Evolutionary conservation across 371 early-diverging fungal genomes (phyloP), one percentile per base, ranked within the genome.

Genomic region (Syncephalastrum sp.): DNA sequence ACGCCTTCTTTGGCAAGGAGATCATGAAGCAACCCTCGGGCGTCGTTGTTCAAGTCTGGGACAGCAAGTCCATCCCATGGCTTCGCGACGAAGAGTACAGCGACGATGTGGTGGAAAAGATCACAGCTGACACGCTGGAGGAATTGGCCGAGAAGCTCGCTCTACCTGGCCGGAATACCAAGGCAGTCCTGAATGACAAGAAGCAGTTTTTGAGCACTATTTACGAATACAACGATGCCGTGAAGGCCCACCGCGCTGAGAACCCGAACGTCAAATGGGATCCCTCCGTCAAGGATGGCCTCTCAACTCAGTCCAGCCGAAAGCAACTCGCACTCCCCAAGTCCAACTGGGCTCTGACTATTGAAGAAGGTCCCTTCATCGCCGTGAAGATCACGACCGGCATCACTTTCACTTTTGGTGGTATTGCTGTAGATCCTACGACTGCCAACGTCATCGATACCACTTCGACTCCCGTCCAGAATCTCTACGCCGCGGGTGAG

Each of bases 401-500:
- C 24, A 63, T 63, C n/a, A 63, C 63, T 0, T 63, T 63, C 43
- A 63, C 63, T 5, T 63, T 63, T 54, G 63, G 63, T 38, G 63
- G 63, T 43, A 23, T 63, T 1, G 51, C 42, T 16, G 54, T 63
- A 15, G 57, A 63, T 46, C 57, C 57, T 15, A 14, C 12, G 16
- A 49, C 63, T 12, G 53, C 63, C 43, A 27, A 33, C 38, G 58
- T 63, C n/a, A 42, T 63, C 15, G 44, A 63, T 23, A 50, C 50
- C 14, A 17, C 10, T 33, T 42, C 49, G 19, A 38, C 43, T 7
- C 53, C 57, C 2, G 53, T 63, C 10, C 45, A 17, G n/a, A 56
- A 56, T 13, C 50, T 63, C 16, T 63, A 54, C 17, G 57, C 54
- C 21, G 54, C 55, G 27, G 63, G 63, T 17, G 63, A 63, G 38